Base-by-base conservation (phyloP, 805 yeast genomes). In the Kuraishia piskuri region DNA sequence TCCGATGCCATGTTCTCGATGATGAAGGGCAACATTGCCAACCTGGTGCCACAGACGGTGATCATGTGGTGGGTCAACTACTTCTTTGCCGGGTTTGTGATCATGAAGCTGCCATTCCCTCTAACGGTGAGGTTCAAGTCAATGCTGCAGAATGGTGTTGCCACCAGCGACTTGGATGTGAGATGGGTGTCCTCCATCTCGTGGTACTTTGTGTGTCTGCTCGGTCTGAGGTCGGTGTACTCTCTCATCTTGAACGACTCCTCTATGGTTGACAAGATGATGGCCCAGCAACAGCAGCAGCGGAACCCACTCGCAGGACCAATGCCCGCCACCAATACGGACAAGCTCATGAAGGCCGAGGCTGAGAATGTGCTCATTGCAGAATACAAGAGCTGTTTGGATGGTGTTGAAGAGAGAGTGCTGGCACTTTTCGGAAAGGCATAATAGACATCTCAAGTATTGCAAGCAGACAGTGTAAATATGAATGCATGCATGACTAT, bases 11-110 rank as follows among this genome's bases (percentile, higher is more conserved):
- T 94, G 76, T 75, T 84, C 74, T 78, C 76, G 50, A 84, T 88
- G 84, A 79, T 90, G 55, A 90, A 90, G 64, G 84, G 86, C 8
- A 91, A 90, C 64, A 71, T 90, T 58, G 84, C 91, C 63, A 88
- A 83, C 68, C 88, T 84, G 65, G 79, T 90, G 20, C 97, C 98
- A 1, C 98, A 94, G 70, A 89, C 97, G 0, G 67, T 91, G 45
- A 86, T 91, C 58, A 91, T 94, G 97, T 90, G 90, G 63, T 94
- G 97, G 96, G 92, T 50, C 56, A 89, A 88, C 63, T 88, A 83
- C 62, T 91, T 92, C 71, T 94, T 90, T 68, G 89, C 92, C 14
- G 97, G 97, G 0, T 90, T 90, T 58, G 84, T 91, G 17, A 80
- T 90, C 50, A 87, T 87, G 87, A 82, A 82, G 64, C 73, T 94